Conservation (phyloP, 2,329 filamentous ascomycete species). For the Aspergillus persii region DNA sequence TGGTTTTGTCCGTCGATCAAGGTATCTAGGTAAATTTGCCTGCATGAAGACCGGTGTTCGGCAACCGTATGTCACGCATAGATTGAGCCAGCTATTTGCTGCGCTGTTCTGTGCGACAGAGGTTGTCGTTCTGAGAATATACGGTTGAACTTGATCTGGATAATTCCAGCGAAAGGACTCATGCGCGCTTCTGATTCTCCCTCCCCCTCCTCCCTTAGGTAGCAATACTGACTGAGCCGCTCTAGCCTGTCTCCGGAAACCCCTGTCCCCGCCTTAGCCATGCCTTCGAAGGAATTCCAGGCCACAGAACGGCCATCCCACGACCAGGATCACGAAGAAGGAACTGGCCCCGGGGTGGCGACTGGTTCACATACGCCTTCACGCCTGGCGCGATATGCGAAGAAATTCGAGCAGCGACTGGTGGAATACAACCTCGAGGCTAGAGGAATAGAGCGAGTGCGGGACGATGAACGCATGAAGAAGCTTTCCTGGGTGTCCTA, state of each 20-base stretch:
- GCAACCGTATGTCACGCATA: conserved; percentile 14
- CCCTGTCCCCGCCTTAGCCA: conserved; percentile 29
- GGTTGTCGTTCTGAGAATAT: conserved; percentile 42
- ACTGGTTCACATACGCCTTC: conserved; percentile 18
- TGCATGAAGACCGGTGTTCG: conserved; percentile 46
- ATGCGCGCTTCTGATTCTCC: conserved; percentile 33
- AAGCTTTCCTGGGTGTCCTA: conserved; percentile 53
- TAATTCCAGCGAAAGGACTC: conserved; percentile 47
- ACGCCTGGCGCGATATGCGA: conserved; percentile 30
- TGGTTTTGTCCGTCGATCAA: conserved; percentile 42
- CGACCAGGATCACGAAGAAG: conserved; percentile 18
- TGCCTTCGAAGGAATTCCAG: conserved; percentile 20
- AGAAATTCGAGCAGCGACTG: conserved; percentile 39
- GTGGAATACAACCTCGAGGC: conserved; percentile 53
- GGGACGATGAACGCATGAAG: conserved; percentile 54
- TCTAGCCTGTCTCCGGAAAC: conserved; percentile 33
- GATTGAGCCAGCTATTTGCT: not conserved
- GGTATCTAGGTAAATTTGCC: conserved; percentile 38
- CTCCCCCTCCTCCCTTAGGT: not conserved
- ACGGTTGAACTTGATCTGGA: conserved; percentile 48
- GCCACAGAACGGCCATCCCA: conserved; percentile 10
- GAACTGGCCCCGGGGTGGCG: conserved; percentile 8
- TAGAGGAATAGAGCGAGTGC: conserved; percentile 60
- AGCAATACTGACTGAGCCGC: conserved; percentile 21
- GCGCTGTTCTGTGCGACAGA: conserved; percentile 5